These are phyloP conservation scores for Crotalaria pallida DNA, from an alignment of 306 rosid genomes.

Conservation along the genomic window DNA sequence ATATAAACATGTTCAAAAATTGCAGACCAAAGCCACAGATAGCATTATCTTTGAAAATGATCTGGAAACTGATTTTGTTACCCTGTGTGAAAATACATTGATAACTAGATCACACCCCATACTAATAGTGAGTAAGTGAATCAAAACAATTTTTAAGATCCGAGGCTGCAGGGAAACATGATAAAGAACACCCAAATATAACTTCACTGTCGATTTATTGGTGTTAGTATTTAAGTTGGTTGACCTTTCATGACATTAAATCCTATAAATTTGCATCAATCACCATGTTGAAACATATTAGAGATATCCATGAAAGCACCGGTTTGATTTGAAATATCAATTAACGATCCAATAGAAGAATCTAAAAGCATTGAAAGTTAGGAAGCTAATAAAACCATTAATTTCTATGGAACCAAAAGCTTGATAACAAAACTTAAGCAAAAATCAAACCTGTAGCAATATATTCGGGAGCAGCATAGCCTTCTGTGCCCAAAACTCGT, in stretches of 20 bases:
- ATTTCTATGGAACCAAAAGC: not conserved
- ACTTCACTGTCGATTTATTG: not conserved
- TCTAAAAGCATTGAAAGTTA: not conserved
- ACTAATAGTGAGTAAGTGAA: not conserved
- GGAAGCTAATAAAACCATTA: not conserved
- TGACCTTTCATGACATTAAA: not conserved
- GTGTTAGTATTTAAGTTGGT: not conserved
- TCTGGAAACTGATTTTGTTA: not conserved
- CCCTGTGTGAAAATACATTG: not conserved
- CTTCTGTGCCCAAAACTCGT: constrained; percentile 65
- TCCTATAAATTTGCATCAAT: not conserved
- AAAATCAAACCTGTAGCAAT: constrained; percentile 58
- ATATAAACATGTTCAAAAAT: not conserved
- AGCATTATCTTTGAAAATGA: not conserved
- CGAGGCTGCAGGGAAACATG: not conserved
- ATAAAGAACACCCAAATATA: not conserved
- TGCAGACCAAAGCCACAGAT: not conserved
- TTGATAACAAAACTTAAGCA: not conserved
- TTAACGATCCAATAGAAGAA: not conserved
- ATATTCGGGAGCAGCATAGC: constrained; percentile 80
- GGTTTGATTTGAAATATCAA: not conserved
- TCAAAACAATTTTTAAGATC: not conserved
- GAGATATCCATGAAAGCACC: not conserved
- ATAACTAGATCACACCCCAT: not conserved
- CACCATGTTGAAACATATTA: not conserved